Evolutionary conservation across 1,284 basidiomycete species (phyloP).

Genomic region (Vanrija sp.): DNA sequence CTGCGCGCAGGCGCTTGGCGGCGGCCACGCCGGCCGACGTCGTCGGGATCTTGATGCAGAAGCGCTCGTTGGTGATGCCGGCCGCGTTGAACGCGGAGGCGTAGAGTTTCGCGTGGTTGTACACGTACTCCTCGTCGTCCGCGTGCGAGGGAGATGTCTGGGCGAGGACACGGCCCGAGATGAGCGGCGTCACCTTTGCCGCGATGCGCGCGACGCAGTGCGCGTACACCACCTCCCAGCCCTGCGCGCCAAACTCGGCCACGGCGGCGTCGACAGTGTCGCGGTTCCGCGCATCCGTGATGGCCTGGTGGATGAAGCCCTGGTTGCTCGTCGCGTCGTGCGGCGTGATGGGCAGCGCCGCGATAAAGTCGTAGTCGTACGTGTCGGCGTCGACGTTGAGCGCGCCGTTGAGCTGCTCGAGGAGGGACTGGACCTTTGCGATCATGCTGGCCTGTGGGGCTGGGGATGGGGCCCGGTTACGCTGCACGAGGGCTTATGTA

Average conservation of each 20-base stretch:
- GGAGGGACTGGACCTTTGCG: constrained; percentile 17
- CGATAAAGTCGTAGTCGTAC: constrained; percentile 26
- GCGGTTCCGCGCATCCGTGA: constrained; percentile 29
- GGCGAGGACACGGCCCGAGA: constrained; percentile 20
- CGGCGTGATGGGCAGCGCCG: constrained; percentile 26
- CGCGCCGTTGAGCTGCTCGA: constrained; percentile 33
- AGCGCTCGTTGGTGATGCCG: constrained; percentile 23
- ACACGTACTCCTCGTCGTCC: constrained; percentile 14
- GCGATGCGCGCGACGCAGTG: constrained; percentile 8
- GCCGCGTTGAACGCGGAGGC: constrained; percentile 15
- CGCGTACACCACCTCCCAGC: constrained; percentile 29
- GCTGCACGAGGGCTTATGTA: too few species aligned
- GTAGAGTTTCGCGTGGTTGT: constrained; percentile 15
- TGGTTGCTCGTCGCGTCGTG: constrained; percentile 41
- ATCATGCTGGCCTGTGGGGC: constrained; percentile 14
- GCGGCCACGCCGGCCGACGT: constrained; percentile 36
- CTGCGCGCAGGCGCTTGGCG: constrained; percentile 19
- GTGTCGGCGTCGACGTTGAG: constrained; percentile 34
- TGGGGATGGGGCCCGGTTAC: background rate
- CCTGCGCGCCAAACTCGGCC: constrained; percentile 21
- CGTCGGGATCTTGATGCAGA: constrained; percentile 41
- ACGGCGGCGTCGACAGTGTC: constrained; percentile 28
- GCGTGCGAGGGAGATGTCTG: constrained; percentile 17
- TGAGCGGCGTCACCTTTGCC: constrained; percentile 15
- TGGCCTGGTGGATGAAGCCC: constrained; percentile 25